Percentiles rank a stretch among this genome's conserved stretches.
Conservation (phyloP, 768 basidiomycete genomes). For the Sutorius australiensis region DNA sequence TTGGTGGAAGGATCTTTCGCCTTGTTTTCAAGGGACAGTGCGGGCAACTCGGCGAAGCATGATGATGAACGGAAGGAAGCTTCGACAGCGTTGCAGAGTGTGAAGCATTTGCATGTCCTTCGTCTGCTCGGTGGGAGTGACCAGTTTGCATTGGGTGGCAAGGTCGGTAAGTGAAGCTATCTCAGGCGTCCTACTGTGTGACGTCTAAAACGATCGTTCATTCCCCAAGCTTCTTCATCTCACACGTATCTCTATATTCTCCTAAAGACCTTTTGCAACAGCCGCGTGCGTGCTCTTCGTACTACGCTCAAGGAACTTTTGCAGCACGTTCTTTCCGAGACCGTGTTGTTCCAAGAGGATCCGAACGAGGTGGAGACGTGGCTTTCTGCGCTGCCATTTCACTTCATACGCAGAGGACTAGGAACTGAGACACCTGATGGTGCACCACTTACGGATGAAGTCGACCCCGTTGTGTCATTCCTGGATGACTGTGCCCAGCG, state of each 20-base stretch:
- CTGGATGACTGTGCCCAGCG: slow-evolving; percentile 84
- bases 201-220: slow-evolving; percentile 1
- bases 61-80: slow-evolving; percentile 16
- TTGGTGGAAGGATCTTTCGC: slow-evolving; percentile 35
- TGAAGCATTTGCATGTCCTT: slow-evolving; percentile 75
- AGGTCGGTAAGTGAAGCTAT: slow-evolving; percentile 51
- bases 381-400: slow-evolving; percentile 60
- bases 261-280: slow-evolving; percentile 55
- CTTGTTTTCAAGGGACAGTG: slow-evolving; percentile 13
- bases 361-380: slow-evolving; percentile 67
- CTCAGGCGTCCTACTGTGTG: not conserved
- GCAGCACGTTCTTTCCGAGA: slow-evolving; percentile 58
- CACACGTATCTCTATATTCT: slow-evolving; percentile 74
- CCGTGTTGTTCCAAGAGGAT: slow-evolving; percentile 79
- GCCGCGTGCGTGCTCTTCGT: slow-evolving; percentile 49
- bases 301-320: slow-evolving; percentile 53
- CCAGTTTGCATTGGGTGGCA: slow-evolving; percentile 75
- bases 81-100: slow-evolving; percentile 39
- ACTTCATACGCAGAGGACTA: slow-evolving; percentile 30
- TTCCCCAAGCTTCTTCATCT: slow-evolving; percentile 37
- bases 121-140: slow-evolving; percentile 71
- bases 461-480: slow-evolving; percentile 56
- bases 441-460: slow-evolving; percentile 51
- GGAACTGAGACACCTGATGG: slow-evolving; percentile 49
- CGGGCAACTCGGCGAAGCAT: slow-evolving; percentile 4